Evolutionary conservation across 202 grass and related monocot species (phyloP), one percentile per base, ranked within the genome.

Genomic region (Dendrocalamus latiflorus): DNA sequence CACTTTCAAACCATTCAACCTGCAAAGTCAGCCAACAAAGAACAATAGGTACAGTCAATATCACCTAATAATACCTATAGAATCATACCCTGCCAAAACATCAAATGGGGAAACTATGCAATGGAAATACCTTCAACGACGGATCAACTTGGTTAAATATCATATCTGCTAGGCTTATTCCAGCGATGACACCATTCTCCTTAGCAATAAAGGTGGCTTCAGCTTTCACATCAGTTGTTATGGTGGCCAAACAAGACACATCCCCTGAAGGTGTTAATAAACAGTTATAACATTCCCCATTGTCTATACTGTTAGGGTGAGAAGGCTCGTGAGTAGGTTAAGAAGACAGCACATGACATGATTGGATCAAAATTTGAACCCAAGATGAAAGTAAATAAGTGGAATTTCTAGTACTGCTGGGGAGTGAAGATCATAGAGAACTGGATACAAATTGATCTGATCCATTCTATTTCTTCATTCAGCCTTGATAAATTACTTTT

Each of bases 121-220:
- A 34, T 30, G 24, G 48, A 85, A 15, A 60, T 90, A 94, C 95
- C 79, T 94, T 89, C 77, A 98, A 83, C 37, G 87, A 93, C 1
- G 88, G 76, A 72, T 98, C 92, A 73, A 98, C 90, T 65, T 98
- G 85, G 63, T 93, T 88, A 81, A 98, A 94, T 77, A 98, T 93
- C 88, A 94, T 98, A 48, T 98, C 88, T 65, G 92, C 92, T 20
- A 98, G 85, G 70, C 82, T 82, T 80, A 94, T 88, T 59, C 95
- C 95, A 72, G 95, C 95, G 68, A 98, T 76, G 39, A 94, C 76
- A 58, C 95, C 95, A 78, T 94, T 84, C 39, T 89, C 92, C 84
- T 98, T 93, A 6, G 88, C 88, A 72, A 98, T 98, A 84, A 98
- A 98, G 53, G 91, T 92, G 24, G 95, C 92, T 90, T 98, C 86